phyloP scores from a whole-genome alignment of 768 basidiomycete species.

The Gautieria morchelliformis region DNA sequence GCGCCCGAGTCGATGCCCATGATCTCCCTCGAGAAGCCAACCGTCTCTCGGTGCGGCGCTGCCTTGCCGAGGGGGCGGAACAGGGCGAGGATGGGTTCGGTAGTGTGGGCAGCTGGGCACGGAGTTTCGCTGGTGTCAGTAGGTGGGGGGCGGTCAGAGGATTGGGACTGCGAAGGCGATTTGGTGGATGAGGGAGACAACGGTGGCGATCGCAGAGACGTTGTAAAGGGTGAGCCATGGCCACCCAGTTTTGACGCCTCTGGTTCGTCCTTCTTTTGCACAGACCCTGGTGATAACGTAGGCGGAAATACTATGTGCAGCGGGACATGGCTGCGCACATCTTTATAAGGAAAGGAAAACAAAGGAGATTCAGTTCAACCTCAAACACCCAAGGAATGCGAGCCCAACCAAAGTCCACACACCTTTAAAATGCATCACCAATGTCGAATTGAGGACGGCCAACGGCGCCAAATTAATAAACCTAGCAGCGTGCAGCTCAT shows the following conservation, averaged over 20 bases:
- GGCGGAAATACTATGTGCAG: constrained; percentile 52
- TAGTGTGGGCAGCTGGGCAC: background rate
- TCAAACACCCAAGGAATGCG: background rate
- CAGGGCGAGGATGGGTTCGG: background rate
- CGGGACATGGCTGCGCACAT: constrained; percentile 59
- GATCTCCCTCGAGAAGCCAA: constrained; percentile 34
- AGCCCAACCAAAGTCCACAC: constrained; percentile 12
- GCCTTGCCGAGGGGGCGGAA: background rate
- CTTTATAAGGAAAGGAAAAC: constrained; percentile 22
- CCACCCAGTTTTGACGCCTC: background rate
- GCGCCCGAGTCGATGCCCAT: constrained; percentile 48
- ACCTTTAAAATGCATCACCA: constrained; percentile 59
- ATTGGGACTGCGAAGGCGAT: background rate
- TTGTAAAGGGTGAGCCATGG: background rate
- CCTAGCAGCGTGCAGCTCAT: constrained; percentile 54
- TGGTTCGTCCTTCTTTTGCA: background rate
- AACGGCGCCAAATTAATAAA: constrained; percentile 63
- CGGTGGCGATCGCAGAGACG: background rate
- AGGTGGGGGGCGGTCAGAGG: background rate
- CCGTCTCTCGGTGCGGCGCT: background rate
- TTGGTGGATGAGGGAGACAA: background rate
- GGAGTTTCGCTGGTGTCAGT: background rate
- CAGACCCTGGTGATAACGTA: constrained; percentile 18
- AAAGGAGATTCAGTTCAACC: background rate
- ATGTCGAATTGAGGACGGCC: constrained; percentile 45